phyloP scores from a whole-genome alignment of 495 filamentous ascomycete species.

The Aspergillus steynii region DNA sequence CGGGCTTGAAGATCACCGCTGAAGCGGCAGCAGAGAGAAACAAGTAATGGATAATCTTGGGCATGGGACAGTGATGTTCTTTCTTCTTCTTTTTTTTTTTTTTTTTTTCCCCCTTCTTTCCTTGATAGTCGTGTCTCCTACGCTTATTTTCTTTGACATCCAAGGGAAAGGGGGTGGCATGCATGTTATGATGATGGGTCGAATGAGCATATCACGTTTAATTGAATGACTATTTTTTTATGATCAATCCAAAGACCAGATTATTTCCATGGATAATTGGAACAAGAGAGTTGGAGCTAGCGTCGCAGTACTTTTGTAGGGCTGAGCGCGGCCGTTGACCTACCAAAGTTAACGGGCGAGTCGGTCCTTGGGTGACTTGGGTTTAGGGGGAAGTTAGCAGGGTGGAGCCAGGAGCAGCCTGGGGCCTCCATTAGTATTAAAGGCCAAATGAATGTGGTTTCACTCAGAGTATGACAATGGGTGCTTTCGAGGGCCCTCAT shows the following conservation, averaged over 20 bases:
- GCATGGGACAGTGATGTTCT: too few relatives aligned
- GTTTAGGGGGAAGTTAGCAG: neutral
- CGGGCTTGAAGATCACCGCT: constrained; percentile 63
- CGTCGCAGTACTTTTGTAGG: constrained; percentile 3
- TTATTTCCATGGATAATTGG: neutral
- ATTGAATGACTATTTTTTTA: neutral
- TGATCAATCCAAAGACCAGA: neutral
- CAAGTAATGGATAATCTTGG: constrained; percentile 27
- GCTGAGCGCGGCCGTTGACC: constrained; percentile 7
- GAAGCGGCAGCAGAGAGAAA: constrained; percentile 68
- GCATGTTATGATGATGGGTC: neutral
- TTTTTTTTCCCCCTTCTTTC: neutral
- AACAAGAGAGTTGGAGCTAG: neutral
- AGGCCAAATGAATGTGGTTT: neutral
- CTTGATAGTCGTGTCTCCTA: neutral
- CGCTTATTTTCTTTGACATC: neutral
- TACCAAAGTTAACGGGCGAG: too few relatives aligned
- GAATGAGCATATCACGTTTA: neutral
- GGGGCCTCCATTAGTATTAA: neutral
- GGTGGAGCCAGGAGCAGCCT: constrained; percentile 1
- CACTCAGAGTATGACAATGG: neutral
- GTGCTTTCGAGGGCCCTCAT: too few relatives aligned
- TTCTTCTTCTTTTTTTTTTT: neutral
- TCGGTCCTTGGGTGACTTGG: too few relatives aligned
- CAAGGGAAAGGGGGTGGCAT: neutral